These are phyloP conservation scores for Ogataea kodamae DNA, from an alignment of 805 yeast genomes.

Conservation along the genomic window DNA sequence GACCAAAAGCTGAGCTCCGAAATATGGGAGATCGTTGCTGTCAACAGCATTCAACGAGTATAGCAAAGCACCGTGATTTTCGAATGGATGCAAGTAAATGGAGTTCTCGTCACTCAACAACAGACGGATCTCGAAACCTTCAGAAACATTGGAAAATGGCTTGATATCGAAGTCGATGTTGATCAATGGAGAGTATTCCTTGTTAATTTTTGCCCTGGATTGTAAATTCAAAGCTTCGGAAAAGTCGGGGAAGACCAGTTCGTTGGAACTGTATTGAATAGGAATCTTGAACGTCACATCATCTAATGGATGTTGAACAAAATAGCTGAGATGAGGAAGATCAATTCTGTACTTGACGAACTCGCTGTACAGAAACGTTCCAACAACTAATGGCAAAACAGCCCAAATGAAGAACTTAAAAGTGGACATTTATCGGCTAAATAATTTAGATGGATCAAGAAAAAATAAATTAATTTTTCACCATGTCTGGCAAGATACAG, in stretches of 20 bases:
- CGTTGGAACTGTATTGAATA: constrained; percentile 39
- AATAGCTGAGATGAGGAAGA: constrained; percentile 12
- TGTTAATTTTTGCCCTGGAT: constrained; percentile 39
- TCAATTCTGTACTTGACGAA: background rate
- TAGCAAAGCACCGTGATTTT: constrained; percentile 28
- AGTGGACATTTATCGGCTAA: too few relatives aligned
- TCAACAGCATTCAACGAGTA: constrained; percentile 38
- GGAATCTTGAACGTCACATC: constrained; percentile 45
- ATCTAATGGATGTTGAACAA: constrained; percentile 34
- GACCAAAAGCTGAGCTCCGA: constrained; percentile 38
- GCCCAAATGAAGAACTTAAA: background rate
- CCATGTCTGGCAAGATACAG: constrained; percentile 32
- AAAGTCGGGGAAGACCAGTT: constrained; percentile 64
- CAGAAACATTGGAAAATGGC: constrained; percentile 11
- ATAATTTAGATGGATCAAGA: too few relatives aligned
- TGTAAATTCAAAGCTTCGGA: constrained; percentile 51
- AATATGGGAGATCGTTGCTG: constrained; percentile 50
- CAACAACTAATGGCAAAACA: background rate
- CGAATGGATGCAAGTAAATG: constrained; percentile 26
- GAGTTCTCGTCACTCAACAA: constrained; percentile 24
- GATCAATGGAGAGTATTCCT: constrained; percentile 16
- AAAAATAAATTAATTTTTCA: background rate
- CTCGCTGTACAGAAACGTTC: background rate
- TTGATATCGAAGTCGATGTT: constrained; percentile 23
- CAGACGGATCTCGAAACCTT: constrained; percentile 22